Percentiles rank a stretch among this genome's conserved stretches.
These are phyloP conservation scores for Limonium bicolor DNA, from an alignment of 148 eudicot genomes.

Conservation along the genomic window DNA sequence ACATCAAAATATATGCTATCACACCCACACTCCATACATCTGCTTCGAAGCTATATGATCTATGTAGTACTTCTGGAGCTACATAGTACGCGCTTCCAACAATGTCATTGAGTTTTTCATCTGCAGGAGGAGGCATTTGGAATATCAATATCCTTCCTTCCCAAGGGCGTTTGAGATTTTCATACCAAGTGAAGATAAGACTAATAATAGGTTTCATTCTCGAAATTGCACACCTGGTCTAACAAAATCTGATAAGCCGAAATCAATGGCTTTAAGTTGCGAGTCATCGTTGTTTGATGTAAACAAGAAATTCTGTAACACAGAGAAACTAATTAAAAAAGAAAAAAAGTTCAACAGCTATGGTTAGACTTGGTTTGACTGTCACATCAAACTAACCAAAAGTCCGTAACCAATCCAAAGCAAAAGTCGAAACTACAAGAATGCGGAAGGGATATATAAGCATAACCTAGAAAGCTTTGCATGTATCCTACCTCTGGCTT, in stretches of 20 bases:
- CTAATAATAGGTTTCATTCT: not conserved
- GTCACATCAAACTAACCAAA: too few relatives aligned
- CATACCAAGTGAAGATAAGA: not conserved
- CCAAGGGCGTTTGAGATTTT: too few relatives aligned
- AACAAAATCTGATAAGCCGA: constrained; percentile 97
- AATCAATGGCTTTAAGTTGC: constrained; percentile 81
- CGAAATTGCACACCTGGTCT: constrained; percentile 62
- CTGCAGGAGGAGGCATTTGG: constrained; percentile 29
- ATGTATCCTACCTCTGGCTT: constrained; percentile 91
- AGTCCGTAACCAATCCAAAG: too few relatives aligned
- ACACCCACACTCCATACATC: constrained; percentile 98
- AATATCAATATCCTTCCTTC: too few relatives aligned
- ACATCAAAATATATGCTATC: constrained; percentile 74
- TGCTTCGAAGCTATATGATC: constrained; percentile 86
- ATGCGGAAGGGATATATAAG: too few relatives aligned
- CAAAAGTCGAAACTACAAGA: not conserved
- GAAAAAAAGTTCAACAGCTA: too few relatives aligned
- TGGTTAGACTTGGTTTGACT: too few relatives aligned
- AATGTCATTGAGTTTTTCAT: constrained; percentile 82
- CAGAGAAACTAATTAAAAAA: too few relatives aligned
- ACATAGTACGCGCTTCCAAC: constrained; percentile 99
- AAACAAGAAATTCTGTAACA: constrained; percentile 81
- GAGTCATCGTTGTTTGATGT: constrained; percentile 74
- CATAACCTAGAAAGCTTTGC: too few relatives aligned
- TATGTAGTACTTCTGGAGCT: constrained; percentile 95